Evolutionary conservation across 129 eudicot genomes (phyloP), one percentile per base, ranked within the genome.

Genomic region (Lonicera japonica): DNA sequence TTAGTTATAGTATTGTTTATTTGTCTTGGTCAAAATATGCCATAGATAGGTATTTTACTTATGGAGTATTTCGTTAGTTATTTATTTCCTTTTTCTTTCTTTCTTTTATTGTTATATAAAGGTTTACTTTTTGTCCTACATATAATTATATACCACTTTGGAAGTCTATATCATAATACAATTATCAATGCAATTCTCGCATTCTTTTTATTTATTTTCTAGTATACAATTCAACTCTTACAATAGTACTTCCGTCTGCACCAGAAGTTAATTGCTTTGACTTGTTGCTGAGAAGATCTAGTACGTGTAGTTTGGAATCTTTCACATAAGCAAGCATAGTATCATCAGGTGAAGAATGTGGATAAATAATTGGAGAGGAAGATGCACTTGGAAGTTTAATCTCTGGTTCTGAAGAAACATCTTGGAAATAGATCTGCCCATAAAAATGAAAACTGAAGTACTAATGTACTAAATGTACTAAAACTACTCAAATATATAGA

Each of bases 271-370:
- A 70, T 56, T 73, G 95, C 58, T 88, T 85, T 25, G 86, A 82
- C 73, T 69, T 75, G 68, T 81, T 76, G 76, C 64, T 72, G 60
- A 83, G 70, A 64, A 88, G 81, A 70, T 88, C 80, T 47, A 87
- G 56, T 56, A 79, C 95, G 60, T 88, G 86, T 25, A 94, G 76
- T 68, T 94, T 89, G 34, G 75, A 58, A 66, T 83, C 86, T 69
- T 72, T 88, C 63, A 94, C 92, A 70, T 78, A 88, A 23, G 95
- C 81, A 64, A 94, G 96, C 96, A 85, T 88, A 58, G 88, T 77
- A 68, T 95, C 96, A 85, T 88, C 96, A 9, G 95, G 99, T 63
- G 99, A 94, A 52, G 80, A 79, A 77, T 80, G 99, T 34, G 99
- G 89, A 82, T 94, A 96, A 38, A 94, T 75, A 36, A 94, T 66